Evolutionary conservation across 2,329 filamentous ascomycete genomes (phyloP).

Genomic region (Ophiosphaerella herpotricha): DNA sequence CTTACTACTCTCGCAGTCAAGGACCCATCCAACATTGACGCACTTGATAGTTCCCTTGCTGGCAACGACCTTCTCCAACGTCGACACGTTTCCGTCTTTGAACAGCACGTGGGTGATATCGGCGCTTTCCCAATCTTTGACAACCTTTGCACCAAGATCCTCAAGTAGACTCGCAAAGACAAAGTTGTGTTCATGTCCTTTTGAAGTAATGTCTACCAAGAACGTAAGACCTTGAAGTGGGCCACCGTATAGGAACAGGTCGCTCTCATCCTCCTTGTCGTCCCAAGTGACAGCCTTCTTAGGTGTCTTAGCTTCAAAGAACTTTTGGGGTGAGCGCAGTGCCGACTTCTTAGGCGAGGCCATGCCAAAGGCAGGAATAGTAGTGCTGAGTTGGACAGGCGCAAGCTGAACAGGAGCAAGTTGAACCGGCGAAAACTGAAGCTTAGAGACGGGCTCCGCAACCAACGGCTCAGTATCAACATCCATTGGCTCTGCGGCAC

Average conservation of each 20-base stretch:
- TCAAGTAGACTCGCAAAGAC: constrained; percentile 79
- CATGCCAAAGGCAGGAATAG: constrained; percentile 15
- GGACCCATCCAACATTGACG: constrained; percentile 85
- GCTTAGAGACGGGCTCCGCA: constrained; percentile 11
- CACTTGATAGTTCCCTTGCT: constrained; percentile 77
- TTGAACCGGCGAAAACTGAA: constrained; percentile 22
- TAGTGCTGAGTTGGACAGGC: constrained; percentile 18
- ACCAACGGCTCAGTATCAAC: constrained; percentile 14
- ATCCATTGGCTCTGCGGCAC: constrained; percentile 16
- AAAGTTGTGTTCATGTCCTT: constrained; percentile 63
- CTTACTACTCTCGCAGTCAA: constrained; percentile 60
- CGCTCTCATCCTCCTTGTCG: constrained; percentile 23
- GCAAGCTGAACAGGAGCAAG: constrained; percentile 13
- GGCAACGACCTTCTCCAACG: constrained; percentile 77
- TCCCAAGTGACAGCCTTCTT: constrained; percentile 46
- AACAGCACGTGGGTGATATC: constrained; percentile 88
- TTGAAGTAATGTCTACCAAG: constrained; percentile 80
- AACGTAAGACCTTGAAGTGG: constrained; percentile 67
- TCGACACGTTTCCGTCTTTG: constrained; percentile 82
- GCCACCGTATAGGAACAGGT: constrained; percentile 28
- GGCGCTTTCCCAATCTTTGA: constrained; percentile 68
- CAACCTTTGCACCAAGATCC: constrained; percentile 80
- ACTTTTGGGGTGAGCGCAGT: constrained; percentile 43
- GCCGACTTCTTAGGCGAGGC: constrained; percentile 39
- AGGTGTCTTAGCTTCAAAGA: constrained; percentile 32